Percentiles rank a stretch among this genome's conserved stretches.
Evolutionary conservation across 2,329 filamentous ascomycete genomes (phyloP).

Genomic region (Madurella mycetomatis): DNA sequence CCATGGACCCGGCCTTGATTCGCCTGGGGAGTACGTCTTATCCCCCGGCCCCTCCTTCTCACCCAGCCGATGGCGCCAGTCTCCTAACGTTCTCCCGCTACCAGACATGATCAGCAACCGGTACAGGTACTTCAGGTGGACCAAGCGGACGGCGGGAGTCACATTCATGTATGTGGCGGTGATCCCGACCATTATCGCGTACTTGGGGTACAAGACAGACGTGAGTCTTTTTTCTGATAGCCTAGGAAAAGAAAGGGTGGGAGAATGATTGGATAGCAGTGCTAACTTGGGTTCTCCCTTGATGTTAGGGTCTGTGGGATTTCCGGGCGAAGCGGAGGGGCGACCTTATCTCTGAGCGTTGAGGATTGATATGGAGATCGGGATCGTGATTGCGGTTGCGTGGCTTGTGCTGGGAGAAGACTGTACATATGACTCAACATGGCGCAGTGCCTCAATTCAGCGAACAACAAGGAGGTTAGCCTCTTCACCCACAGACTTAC

Average conservation of each 20-base stretch:
- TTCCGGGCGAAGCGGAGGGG: constrained; percentile 84
- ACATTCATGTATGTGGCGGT: constrained; percentile 71
- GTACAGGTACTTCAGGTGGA: constrained; percentile 96
- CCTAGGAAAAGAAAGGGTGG: neutral
- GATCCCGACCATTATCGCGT: constrained; percentile 67
- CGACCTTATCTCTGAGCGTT: constrained; percentile 79
- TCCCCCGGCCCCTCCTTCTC: neutral
- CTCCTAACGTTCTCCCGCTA: neutral
- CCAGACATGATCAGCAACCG: constrained; percentile 79
- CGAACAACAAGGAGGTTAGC: neutral
- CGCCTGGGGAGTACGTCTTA: constrained; percentile 41
- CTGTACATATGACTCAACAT: constrained; percentile 41
- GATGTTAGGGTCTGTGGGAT: constrained; percentile 72
- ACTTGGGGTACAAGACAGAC: constrained; percentile 74
- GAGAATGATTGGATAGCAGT: neutral
- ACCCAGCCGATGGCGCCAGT: neutral
- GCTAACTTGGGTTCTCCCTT: constrained; percentile 1
- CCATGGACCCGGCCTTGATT: constrained; percentile 45
- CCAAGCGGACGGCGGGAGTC: constrained; percentile 72
- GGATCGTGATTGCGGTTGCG: neutral
- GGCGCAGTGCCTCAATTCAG: neutral
- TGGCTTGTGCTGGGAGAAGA: constrained; percentile 5
- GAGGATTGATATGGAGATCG: constrained; percentile 25
- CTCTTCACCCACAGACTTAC: neutral
- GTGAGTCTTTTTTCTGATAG: constrained; percentile 56